phyloP scores from a whole-genome alignment of 345 rosid genomes.

The Trapa incisa region DNA sequence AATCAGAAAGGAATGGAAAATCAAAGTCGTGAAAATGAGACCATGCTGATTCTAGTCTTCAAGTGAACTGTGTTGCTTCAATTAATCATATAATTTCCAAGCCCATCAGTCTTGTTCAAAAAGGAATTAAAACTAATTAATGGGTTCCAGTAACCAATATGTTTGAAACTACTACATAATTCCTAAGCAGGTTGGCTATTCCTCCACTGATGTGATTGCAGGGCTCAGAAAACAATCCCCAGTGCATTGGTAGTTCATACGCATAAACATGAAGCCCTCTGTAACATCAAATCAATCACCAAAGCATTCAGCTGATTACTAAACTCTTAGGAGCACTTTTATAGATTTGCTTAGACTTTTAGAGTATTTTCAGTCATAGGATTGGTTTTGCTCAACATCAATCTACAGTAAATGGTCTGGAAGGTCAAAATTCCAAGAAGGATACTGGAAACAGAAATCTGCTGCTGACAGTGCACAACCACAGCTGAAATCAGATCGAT shows the following conservation, averaged over 20 bases:
- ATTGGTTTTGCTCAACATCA: not conserved
- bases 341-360: too few relatives aligned
- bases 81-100: not conserved
- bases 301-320: not conserved
- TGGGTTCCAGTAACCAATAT: not conserved
- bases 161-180: not conserved
- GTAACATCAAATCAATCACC: not conserved
- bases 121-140: not conserved
- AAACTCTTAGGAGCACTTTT: slow-evolving; percentile 1
- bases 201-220: not conserved
- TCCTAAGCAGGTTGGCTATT: not conserved
- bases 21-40: not conserved
- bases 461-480: not conserved
- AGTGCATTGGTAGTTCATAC: not conserved
- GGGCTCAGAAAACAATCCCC: not conserved
- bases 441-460: not conserved
- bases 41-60: slow-evolving; percentile 6
- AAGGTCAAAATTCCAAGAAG: not conserved
- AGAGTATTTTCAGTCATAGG: not conserved
- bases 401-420: not conserved
- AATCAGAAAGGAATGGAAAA: not conserved
- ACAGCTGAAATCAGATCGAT: not conserved
- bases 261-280: not conserved
- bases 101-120: not conserved
- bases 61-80: not conserved